A percentile compares a stretch with the other conserved stretches of the same genome.
Conservation (phyloP, 2,329 filamentous ascomycete species). For the Penicillium thymicola region DNA sequence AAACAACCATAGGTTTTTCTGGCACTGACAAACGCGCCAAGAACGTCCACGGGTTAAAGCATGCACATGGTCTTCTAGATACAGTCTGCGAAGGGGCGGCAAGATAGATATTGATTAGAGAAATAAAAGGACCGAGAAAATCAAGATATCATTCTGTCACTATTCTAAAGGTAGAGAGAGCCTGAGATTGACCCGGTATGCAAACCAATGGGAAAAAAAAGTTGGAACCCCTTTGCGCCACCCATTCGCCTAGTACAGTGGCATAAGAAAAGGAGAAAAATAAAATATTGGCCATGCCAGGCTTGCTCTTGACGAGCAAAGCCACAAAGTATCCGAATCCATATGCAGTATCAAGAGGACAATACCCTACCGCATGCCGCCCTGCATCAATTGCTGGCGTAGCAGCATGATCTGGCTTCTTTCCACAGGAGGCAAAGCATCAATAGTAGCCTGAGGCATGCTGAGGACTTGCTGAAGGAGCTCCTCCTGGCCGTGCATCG, state of each 20-base stretch:
- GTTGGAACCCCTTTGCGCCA: conserved; percentile 13
- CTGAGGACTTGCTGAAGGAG: conserved; percentile 78
- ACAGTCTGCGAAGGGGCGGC: background rate
- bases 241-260: conserved; percentile 13
- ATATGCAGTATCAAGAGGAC: background rate
- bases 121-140: background rate
- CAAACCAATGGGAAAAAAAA: conserved; percentile 10
- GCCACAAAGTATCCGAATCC: background rate
- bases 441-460: conserved; percentile 76
- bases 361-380: conserved; percentile 33
- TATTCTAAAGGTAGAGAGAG: conserved; percentile 3
- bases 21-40: background rate
- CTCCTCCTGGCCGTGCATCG: conserved; percentile 61
- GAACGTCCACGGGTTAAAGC: background rate
- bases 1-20: background rate
- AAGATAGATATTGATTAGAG: background rate
- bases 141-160: background rate
- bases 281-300: background rate
- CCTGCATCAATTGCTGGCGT: conserved; percentile 59
- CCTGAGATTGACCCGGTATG: conserved; percentile 9
- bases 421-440: conserved; percentile 71
- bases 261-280: conserved; percentile 1
- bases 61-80: background rate
- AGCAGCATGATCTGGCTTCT: conserved; percentile 76
- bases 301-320: background rate